Conservation (phyloP, 2,329 filamentous ascomycete species). For the Penicillium concentricum region DNA sequence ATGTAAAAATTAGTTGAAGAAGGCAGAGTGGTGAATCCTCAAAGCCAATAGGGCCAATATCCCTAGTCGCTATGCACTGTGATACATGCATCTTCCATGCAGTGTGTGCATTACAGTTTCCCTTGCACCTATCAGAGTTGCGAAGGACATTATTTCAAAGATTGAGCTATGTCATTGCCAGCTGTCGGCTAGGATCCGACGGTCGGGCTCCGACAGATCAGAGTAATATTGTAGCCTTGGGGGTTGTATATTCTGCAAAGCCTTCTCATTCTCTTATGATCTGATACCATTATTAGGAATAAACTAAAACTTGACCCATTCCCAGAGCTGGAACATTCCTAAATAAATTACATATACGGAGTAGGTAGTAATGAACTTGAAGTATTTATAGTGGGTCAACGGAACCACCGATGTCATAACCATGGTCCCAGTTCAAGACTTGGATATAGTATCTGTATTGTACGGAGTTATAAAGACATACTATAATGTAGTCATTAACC, state of each 20-base stretch:
- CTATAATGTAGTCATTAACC: too few relatives aligned
- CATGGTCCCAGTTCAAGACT: neutral
- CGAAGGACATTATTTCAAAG: neutral
- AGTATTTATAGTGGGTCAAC: slow-evolving; percentile 5
- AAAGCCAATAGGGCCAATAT: neutral
- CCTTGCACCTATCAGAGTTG: slow-evolving; percentile 13
- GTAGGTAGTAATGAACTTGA: neutral
- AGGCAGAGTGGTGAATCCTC: neutral
- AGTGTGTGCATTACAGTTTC: slow-evolving; percentile 6
- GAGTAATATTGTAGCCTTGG: neutral
- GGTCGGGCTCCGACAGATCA: neutral
- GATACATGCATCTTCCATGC: slow-evolving; percentile 12
- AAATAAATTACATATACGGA: too few relatives aligned
- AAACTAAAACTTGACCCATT: too few relatives aligned
- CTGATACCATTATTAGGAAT: neutral
- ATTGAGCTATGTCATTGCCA: slow-evolving; percentile 5
- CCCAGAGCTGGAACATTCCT: neutral
- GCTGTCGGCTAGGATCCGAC: neutral
- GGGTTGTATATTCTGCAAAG: neutral
- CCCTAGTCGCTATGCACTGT: neutral
- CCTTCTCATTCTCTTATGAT: neutral
- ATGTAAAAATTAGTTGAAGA: too few relatives aligned
- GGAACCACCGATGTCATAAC: slow-evolving; percentile 17
- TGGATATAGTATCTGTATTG: neutral
- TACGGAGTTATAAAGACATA: too few relatives aligned